phyloP scores from a whole-genome alignment of 2,329 filamentous ascomycete species.

The Verticillium zaregamsianum region DNA sequence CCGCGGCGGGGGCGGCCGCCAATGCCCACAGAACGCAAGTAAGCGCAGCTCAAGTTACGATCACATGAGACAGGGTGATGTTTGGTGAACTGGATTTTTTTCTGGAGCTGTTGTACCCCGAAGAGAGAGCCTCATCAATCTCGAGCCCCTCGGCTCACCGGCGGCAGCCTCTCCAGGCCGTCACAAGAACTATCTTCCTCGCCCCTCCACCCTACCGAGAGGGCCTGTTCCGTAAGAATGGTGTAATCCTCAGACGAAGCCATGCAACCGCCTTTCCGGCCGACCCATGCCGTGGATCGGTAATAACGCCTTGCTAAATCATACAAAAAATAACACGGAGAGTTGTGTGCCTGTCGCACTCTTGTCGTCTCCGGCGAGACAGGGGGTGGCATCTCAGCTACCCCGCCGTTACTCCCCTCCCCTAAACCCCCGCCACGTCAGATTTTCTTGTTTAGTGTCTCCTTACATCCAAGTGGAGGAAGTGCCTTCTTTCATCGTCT shows the following conservation, averaged over 20 bases:
- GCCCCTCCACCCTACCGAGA: not conserved
- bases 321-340: slow-evolving; percentile 19
- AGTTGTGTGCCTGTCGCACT: not conserved
- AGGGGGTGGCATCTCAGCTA: not conserved
- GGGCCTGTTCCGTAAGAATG: not conserved
- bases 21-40: too few species aligned
- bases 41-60: too few species aligned
- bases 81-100: not conserved
- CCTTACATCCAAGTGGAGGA: not conserved
- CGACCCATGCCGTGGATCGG: not conserved
- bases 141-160: not conserved
- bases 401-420: not conserved
- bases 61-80: not conserved
- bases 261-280: not conserved
- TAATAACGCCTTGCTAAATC: slow-evolving; percentile 29
- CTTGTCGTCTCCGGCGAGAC: not conserved
- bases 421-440: not conserved
- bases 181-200: not conserved
- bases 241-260: not conserved
- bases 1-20: too few species aligned
- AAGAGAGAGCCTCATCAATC: not conserved
- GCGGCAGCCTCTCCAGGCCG: not conserved
- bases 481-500: not conserved
- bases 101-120: not conserved
- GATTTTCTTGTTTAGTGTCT: not conserved